Base-by-base conservation (phyloP, 768 basidiomycete genomes). In the Pleurotus eryngii region DNA sequence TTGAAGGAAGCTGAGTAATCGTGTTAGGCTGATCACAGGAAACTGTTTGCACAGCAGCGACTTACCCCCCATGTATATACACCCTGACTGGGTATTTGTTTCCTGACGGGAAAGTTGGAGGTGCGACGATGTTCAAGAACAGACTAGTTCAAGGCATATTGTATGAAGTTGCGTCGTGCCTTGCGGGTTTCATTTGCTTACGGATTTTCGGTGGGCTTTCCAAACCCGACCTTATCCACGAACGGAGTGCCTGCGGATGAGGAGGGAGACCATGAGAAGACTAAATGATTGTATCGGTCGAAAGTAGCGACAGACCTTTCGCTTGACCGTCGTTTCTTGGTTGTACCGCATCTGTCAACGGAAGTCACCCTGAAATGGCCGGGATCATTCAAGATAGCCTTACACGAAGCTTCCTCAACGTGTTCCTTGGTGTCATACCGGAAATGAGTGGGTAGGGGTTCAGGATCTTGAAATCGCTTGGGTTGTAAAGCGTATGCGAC, bases 21-120 rank as follows among this genome's bases (percentile, higher is more conserved):
- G 26, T 49, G 12, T 30, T 39, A 35, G 39, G 40, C 26, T 20
- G 17, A 53, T n/a, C 51, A 53, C 38, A 53, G 17, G 49, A 35
- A 53, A 6, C 24, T n/a, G 17, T 27, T 22, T n/a, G 22, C 20
- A 56, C n/a, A 38, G 14, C 26, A 17, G 22, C 17, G 37, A 57
- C 74, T 15, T 65, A 87, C 86, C 87, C 88, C 67, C 89, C 89
- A 57, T 92, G 89, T 27, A 91, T 84, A 70, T 89, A 91, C 3
- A 90, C 78, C 57, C 80, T 86, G 55, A 90, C 88, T 1, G 87
- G 84, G 59, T 86, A 82, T 12, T 68, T 65, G 22, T 67, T 72
- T 55, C 71, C 71, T 12, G 65, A 65, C 47, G 76, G 74, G 70
- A 72, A 75, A 3, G 80, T 79, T 5, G 84, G 84, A 17, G 85